These are phyloP conservation scores for Venturiaceae sp. DNA, from an alignment of 2,329 filamentous ascomycete genomes.

Conservation along the genomic window DNA sequence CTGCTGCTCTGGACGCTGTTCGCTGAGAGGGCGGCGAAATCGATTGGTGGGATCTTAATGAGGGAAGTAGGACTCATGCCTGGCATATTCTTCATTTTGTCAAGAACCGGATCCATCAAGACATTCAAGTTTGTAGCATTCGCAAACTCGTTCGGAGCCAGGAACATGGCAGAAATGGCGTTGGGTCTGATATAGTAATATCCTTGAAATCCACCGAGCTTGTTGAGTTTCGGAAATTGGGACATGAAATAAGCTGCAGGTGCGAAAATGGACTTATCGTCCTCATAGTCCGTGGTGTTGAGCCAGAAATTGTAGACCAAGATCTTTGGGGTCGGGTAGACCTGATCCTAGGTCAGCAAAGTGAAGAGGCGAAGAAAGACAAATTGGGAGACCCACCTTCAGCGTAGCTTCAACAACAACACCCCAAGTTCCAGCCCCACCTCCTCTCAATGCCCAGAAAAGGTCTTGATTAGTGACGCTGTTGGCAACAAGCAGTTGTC, in stretches of 20 bases:
- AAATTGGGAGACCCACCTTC: too few species aligned
- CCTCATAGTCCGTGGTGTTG: constrained; percentile 6
- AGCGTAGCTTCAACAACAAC: constrained; percentile 3
- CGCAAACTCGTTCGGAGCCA: not conserved
- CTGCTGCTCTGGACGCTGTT: not conserved
- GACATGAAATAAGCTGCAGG: constrained; percentile 1
- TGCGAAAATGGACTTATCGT: not conserved
- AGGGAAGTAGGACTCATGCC: not conserved
- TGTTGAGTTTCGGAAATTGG: not conserved
- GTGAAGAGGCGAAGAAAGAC: too few species aligned
- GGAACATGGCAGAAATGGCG: constrained; percentile 1
- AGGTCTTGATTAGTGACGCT: constrained; percentile 19
- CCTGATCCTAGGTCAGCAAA: too few species aligned
- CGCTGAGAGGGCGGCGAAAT: not conserved
- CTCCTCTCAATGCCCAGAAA: constrained; percentile 8
- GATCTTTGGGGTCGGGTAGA: constrained; percentile 7
- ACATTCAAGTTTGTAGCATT: not conserved
- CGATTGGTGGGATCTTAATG: constrained; percentile 1
- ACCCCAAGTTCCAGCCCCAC: not conserved
- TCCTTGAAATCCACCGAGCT: not conserved
- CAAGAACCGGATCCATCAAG: constrained; percentile 2
- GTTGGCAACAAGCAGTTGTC: not conserved
- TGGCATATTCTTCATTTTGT: constrained; percentile 2
- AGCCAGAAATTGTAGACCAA: not conserved
- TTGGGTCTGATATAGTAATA: constrained; percentile 6